phyloP scores from a whole-genome alignment of 352 stramenopile species.

The Pythium aristosporum region DNA sequence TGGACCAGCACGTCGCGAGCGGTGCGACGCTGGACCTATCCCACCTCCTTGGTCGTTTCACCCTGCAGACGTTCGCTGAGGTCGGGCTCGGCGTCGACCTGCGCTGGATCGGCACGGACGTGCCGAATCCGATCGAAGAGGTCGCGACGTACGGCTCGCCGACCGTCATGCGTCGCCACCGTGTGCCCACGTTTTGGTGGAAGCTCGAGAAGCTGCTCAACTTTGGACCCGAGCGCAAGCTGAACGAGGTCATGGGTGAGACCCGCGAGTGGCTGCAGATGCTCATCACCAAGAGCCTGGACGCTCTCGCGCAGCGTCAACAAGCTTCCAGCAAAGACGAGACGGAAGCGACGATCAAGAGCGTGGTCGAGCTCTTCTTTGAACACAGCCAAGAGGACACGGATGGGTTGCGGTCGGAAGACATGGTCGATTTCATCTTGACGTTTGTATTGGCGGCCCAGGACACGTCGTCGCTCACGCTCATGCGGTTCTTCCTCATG shows the following conservation, averaged over 20 bases:
- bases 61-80: slow-evolving; percentile 52
- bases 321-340: slow-evolving; percentile 39
- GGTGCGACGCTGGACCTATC: no score
- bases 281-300: slow-evolving; percentile 32
- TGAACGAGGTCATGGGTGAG: neutral
- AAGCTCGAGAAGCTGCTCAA: slow-evolving; percentile 25
- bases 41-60: slow-evolving; percentile 16
- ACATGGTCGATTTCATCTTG: slow-evolving; percentile 49
- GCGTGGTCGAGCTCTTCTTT: slow-evolving; percentile 5
- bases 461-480: slow-evolving; percentile 68
- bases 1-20: no score
- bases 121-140: slow-evolving; percentile 42
- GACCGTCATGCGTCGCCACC: slow-evolving; percentile 23
- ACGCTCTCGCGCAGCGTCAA: slow-evolving; percentile 18
- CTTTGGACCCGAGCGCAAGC: no score
- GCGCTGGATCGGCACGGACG: slow-evolving; percentile 31
- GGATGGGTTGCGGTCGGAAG: neutral
- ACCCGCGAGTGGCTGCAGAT: slow-evolving; percentile 41
- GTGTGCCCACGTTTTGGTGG: slow-evolving; percentile 27
- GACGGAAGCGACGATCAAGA: slow-evolving; percentile 16
- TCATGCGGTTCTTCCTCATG: slow-evolving; percentile 73
- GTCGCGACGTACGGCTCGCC: slow-evolving; percentile 34
- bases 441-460: slow-evolving; percentile 66
- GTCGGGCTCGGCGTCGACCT: slow-evolving; percentile 49
- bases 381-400: neutral